Evolutionary conservation across 2,329 filamentous ascomycete species (phyloP).

Genomic region (Colletotrichum sp.): DNA sequence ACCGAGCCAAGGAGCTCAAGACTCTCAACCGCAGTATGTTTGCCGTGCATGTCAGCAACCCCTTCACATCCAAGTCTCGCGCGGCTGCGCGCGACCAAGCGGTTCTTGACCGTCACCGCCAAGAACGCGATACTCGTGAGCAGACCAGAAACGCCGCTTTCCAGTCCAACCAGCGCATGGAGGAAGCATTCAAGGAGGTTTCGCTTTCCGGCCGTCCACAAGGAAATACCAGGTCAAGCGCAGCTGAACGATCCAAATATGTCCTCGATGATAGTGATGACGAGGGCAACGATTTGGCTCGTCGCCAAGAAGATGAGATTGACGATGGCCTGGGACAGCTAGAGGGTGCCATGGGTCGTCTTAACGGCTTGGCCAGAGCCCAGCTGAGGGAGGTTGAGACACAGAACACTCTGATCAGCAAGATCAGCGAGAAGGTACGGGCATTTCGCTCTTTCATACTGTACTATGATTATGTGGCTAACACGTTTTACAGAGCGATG

Average conservation of each 20-base stretch:
- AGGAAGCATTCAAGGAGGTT: slow-evolving; percentile 48
- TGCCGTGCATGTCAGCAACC: slow-evolving; percentile 78
- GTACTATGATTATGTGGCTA: slow-evolving; percentile 26
- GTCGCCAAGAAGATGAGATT: slow-evolving; percentile 54
- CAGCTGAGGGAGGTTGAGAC: slow-evolving; percentile 76
- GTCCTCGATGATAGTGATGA: slow-evolving; percentile 71
- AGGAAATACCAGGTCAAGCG: not conserved
- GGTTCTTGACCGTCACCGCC: slow-evolving; percentile 71
- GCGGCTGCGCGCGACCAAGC: slow-evolving; percentile 69
- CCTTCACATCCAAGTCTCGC: slow-evolving; percentile 74
- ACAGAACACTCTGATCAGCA: slow-evolving; percentile 78
- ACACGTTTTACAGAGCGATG: slow-evolving; percentile 68
- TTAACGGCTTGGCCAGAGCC: slow-evolving; percentile 76
- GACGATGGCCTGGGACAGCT: slow-evolving; percentile 62
- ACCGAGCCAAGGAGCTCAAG: slow-evolving; percentile 83
- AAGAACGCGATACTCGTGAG: slow-evolving; percentile 70
- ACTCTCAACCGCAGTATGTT: slow-evolving; percentile 92
- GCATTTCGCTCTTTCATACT: not conserved
- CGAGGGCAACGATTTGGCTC: slow-evolving; percentile 47
- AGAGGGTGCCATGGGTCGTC: slow-evolving; percentile 63
- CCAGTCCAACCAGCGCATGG: slow-evolving; percentile 58
- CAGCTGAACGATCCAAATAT: slow-evolving; percentile 62
- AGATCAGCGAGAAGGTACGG: slow-evolving; percentile 78
- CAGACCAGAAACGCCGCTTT: slow-evolving; percentile 55
- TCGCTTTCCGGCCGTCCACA: not conserved